These are phyloP conservation scores for Fusarium sp. DNA, from an alignment of 2,329 filamentous ascomycete species.

Conservation along the genomic window DNA sequence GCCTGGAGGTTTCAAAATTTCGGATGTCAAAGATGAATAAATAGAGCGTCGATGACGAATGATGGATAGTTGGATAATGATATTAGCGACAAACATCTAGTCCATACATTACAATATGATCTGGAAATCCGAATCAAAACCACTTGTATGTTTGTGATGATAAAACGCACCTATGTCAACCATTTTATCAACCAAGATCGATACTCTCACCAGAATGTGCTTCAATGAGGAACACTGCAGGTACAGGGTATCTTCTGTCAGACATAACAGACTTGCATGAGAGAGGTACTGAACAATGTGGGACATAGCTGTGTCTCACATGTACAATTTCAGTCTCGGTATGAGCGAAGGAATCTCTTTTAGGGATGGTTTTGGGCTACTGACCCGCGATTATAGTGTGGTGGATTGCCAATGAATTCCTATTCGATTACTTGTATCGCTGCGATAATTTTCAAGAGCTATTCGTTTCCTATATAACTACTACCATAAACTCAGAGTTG, in stretches of 20 bases:
- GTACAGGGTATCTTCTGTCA: background rate
- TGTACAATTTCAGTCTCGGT: background rate
- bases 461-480: background rate
- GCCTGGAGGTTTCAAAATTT: slow-evolving; percentile 35
- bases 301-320: background rate
- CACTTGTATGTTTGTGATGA: background rate
- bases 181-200: background rate
- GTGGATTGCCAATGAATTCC: accelerated
- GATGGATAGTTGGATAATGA: accelerated
- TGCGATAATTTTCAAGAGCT: too few species aligned
- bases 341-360: accelerated
- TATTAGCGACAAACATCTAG: too few species aligned
- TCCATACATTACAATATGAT: too few species aligned
- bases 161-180: accelerated
- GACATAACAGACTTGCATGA: background rate
- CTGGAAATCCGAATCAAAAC: too few species aligned
- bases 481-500: background rate
- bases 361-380: background rate
- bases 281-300: too few species aligned
- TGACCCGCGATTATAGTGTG: background rate
- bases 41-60: accelerated
- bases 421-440: background rate
- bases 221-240: accelerated
- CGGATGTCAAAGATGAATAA: slow-evolving; percentile 25
- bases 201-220: background rate